Conservation (phyloP, 768 basidiomycete species). For the Pilatotrama ljubarskyi region DNA sequence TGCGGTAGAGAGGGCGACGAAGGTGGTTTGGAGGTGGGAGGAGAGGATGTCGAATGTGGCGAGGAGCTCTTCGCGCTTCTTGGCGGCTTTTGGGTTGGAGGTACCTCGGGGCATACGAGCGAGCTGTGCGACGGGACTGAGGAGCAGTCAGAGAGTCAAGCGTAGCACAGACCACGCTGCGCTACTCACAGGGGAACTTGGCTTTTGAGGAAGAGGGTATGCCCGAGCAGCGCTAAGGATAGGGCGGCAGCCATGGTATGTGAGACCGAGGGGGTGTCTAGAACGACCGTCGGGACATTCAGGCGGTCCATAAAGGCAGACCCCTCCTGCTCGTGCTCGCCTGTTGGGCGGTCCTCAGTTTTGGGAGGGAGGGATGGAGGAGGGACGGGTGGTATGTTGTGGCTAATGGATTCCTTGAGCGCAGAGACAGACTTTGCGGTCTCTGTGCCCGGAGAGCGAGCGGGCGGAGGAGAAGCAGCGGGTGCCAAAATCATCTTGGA, state of each 20-base stretch:
- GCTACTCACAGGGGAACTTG: conserved; percentile 74
- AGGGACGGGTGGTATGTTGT: neutral
- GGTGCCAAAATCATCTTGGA: conserved; percentile 13
- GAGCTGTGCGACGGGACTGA: conserved; percentile 68
- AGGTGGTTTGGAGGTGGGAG: conserved; percentile 75
- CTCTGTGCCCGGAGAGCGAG: neutral
- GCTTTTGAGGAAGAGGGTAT: conserved; percentile 75
- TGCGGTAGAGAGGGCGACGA: conserved; percentile 69
- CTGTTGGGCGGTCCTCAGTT: neutral
- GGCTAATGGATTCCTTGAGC: conserved; percentile 5
- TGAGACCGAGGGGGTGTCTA: conserved; percentile 55
- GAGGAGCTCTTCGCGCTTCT: conserved; percentile 62
- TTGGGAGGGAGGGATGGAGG: neutral
- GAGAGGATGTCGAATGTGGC: conserved; percentile 67
- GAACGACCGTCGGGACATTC: conserved; percentile 40
- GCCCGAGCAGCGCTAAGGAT: conserved; percentile 61
- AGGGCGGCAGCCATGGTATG: conserved; percentile 64
- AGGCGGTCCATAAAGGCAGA: conserved; percentile 2
- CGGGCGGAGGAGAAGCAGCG: conserved; percentile 3
- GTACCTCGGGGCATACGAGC: conserved; percentile 51
- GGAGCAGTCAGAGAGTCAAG: neutral
- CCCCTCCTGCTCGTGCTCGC: neutral
- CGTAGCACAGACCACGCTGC: neutral
- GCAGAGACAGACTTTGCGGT: neutral
- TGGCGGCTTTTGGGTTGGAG: conserved; percentile 52